Percentiles rank a stretch among this genome's conserved stretches.
phyloP scores from a whole-genome alignment of 306 rosid species.

The Biancaea sappan region DNA sequence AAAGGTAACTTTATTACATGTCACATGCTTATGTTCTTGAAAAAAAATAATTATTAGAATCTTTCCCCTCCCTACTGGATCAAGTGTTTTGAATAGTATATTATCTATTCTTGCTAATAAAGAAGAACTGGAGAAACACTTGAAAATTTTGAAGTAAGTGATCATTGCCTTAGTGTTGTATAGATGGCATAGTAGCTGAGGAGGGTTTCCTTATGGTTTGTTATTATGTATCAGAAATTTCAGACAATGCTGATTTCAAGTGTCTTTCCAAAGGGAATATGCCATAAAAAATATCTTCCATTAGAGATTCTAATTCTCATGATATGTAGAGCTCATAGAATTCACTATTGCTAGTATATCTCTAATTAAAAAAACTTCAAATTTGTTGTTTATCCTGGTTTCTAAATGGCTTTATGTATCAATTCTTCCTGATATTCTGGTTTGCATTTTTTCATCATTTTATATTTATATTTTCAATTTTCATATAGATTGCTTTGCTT shows the following conservation, averaged over 20 bases:
- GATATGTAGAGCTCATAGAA: not conserved
- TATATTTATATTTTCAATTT: no score
- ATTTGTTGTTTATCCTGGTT: not conserved
- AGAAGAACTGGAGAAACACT: conserved; percentile 55
- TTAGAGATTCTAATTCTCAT: not conserved
- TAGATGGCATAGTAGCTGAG: not conserved
- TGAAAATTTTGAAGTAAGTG: conserved; percentile 36
- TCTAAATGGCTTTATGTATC: no score
- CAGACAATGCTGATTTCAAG: not conserved
- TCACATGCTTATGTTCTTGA: no score
- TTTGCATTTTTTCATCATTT: no score
- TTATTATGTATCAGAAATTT: not conserved
- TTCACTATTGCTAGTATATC: no score
- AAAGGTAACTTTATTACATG: no score
- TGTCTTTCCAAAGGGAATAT: not conserved
- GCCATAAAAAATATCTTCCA: not conserved
- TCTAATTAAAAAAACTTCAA: not conserved
- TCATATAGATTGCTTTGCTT: no score
- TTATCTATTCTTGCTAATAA: conserved; percentile 55
- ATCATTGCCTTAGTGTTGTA: not conserved
- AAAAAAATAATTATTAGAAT: no score
- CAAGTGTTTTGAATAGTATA: no score
- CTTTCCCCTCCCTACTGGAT: no score
- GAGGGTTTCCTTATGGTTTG: not conserved
- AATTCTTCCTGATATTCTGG: no score